A percentile compares a stretch with the other conserved stretches of the same genome.
phyloP scores from a whole-genome alignment of 371 early-diverging fungal species.

The Mucor piriformis region DNA sequence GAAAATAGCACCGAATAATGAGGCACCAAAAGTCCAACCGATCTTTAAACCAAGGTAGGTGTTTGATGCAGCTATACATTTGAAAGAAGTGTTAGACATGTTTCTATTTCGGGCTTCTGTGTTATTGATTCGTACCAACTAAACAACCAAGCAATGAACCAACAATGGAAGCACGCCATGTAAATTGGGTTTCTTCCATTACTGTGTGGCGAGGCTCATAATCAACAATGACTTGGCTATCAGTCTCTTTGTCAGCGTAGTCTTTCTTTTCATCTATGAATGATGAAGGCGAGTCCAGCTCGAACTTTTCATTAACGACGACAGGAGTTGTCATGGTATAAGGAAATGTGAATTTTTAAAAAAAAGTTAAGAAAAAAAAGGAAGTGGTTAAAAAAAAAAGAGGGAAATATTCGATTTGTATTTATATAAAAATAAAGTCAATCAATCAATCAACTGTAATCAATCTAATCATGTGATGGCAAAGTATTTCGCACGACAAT shows the following conservation, averaged over 20 bases:
- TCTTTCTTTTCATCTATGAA: slow-evolving; percentile 15
- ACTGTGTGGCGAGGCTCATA: slow-evolving; percentile 8
- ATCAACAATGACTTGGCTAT: slow-evolving; percentile 26
- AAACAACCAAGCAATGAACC: slow-evolving; percentile 72
- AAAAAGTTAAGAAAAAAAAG: neutral
- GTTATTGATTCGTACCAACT: slow-evolving; percentile 39
- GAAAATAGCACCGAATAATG: slow-evolving; percentile 71
- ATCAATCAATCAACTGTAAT: too few species aligned
- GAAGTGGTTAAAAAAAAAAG: neutral
- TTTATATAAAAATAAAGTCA: neutral
- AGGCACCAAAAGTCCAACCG: slow-evolving; percentile 76
- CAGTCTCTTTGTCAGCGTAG: slow-evolving; percentile 4
- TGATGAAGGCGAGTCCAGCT: slow-evolving; percentile 12
- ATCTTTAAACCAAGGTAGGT: slow-evolving; percentile 74
- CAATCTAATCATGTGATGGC: neutral
- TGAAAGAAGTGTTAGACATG: slow-evolving; percentile 14
- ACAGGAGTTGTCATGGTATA: slow-evolving; percentile 4
- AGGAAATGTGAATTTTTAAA: neutral
- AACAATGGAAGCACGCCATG: slow-evolving; percentile 68
- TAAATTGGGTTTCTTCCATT: slow-evolving; percentile 49
- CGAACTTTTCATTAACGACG: slow-evolving; percentile 18
- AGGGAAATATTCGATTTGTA: neutral
- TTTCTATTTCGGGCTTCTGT: neutral
- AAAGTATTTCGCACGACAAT: neutral
- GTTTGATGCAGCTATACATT: slow-evolving; percentile 67